Percentiles rank a stretch among this genome's conserved stretches.
These are phyloP conservation scores for Leonotis leonurus DNA, from an alignment of 257 asterid genomes.

Conservation along the genomic window DNA sequence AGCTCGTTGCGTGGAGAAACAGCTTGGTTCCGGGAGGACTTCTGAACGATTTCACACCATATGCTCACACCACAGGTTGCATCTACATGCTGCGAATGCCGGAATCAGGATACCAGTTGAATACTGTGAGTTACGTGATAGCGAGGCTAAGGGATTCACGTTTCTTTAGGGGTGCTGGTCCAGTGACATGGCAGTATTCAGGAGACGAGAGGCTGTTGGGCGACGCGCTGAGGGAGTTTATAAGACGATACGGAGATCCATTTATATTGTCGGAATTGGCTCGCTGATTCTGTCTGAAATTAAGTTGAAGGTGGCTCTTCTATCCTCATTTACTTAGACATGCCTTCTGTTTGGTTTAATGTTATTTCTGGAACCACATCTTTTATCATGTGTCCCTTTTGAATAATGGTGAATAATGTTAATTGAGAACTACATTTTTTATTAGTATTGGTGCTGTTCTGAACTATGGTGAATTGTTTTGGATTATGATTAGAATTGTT, in stretches of 20 bases:
- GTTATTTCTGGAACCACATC: no score
- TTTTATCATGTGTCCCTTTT: no score
- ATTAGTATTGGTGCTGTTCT: no score
- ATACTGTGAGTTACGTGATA: not conserved
- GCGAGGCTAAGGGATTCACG: not conserved
- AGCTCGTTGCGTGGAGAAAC: conserved; percentile 14
- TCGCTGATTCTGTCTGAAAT: not conserved
- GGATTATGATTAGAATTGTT: no score
- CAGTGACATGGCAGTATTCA: conserved; percentile 4
- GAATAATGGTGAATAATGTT: no score
- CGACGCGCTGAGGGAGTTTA: conserved; percentile 7
- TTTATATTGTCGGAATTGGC: not conserved
- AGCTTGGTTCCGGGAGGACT: not conserved
- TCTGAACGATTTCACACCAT: not conserved
- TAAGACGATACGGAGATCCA: not conserved
- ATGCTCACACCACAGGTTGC: not conserved
- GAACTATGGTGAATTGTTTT: no score
- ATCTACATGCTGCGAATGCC: conserved; percentile 6
- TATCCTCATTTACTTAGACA: no score
- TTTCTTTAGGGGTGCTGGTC: no score
- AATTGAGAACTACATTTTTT: not conserved
- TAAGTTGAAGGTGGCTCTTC: no score
- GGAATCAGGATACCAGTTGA: conserved; percentile 7
- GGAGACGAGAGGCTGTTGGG: conserved; percentile 4
- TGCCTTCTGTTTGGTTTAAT: not conserved